A percentile compares a stretch with the other conserved stretches of the same genome.
phyloP scores from a whole-genome alignment of 2,329 filamentous ascomycete genomes.

The Macrophomina phaseolina region DNA sequence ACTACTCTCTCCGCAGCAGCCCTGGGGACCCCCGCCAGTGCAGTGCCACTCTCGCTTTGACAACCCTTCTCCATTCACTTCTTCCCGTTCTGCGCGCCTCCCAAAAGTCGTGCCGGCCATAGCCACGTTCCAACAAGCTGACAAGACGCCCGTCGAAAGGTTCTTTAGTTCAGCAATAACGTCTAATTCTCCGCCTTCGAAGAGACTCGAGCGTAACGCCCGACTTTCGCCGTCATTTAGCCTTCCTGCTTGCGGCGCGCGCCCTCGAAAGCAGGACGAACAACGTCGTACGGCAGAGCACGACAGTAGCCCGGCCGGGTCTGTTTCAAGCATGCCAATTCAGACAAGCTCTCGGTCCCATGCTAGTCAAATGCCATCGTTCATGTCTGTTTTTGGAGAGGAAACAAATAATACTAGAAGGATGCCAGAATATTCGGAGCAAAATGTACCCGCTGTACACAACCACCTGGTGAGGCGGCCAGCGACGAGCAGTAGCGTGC shows the following conservation, averaged over 20 bases:
- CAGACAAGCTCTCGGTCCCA: slow-evolving; percentile 43
- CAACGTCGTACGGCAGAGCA: slow-evolving; percentile 14
- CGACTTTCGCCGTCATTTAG: neutral
- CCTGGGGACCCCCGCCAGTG: neutral
- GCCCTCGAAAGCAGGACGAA: slow-evolving; percentile 11
- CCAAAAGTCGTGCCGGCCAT: slow-evolving; percentile 36
- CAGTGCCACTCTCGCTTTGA: slow-evolving; percentile 13
- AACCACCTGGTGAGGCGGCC: slow-evolving; percentile 42
- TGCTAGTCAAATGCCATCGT: slow-evolving; percentile 66
- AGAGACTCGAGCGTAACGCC: slow-evolving; percentile 33
- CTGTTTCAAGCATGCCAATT: slow-evolving; percentile 42
- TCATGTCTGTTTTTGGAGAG: slow-evolving; percentile 76
- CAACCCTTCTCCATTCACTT: slow-evolving; percentile 23
- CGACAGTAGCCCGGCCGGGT: neutral
- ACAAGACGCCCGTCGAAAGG: slow-evolving; percentile 44
- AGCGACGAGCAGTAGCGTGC: slow-evolving; percentile 43
- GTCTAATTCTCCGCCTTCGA: slow-evolving; percentile 43
- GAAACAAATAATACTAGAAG: slow-evolving; percentile 55
- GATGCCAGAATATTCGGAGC: slow-evolving; percentile 53
- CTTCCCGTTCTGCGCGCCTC: slow-evolving; percentile 26
- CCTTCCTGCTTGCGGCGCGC: slow-evolving; percentile 7
- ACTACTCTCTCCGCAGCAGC: slow-evolving; percentile 14
- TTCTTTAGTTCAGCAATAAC: slow-evolving; percentile 38
- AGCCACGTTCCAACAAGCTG: slow-evolving; percentile 39
- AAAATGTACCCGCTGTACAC: slow-evolving; percentile 33